Evolutionary conservation across 2,329 filamentous ascomycete genomes (phyloP), one percentile per base, ranked within the genome.

Genomic region (Lomentospora prolificans): DNA sequence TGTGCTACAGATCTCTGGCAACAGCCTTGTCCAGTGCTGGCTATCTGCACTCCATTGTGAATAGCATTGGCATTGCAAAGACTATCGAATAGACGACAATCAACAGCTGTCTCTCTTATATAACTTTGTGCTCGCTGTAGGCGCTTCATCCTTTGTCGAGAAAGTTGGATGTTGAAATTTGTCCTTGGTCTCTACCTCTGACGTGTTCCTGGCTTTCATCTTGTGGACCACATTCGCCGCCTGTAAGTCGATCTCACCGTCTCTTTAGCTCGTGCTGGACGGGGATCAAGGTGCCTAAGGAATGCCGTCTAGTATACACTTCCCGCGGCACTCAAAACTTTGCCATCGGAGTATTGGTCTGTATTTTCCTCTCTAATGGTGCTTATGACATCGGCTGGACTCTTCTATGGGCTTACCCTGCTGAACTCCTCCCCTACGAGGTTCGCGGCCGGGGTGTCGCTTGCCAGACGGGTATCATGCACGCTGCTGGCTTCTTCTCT

Each of bases 331-430:
- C 41, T 12, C 14, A 14, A 30, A 30, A 48, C 53, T 33, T 33
- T n/a, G 53, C 39, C 1, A 28, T 48, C 19, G 53, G 39, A 0
- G 69, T 69, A 0, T 61, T 72, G 53, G 67, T 65, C 2, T 61
- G 70, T 8, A 70, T 71, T 25, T 71, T 70, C 48, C 44, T 70
- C 1, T 70, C 66, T 51, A 64, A 73, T 7, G 71, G 75, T 5
- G 71, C 70, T 60, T 81, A 80, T 65, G 79, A 79, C 60, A 71
- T 80, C 50, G 77, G 75, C 7, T 79, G 79, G 64, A 80, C 79
- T 51, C 74, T 78, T 2, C 68, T 81, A 19, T 63, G 62, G 27
- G 64, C 75, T 4, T 81, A 79, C 65, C 71, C 80, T 0, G 70
- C 79, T 22, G 78, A 82, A 58, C 63, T 81, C 0, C 76, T 79